A percentile compares a stretch with the other conserved stretches of the same genome.
Conservation (phyloP, 148 eudicot species). For the Fagopyrum tataricum region DNA sequence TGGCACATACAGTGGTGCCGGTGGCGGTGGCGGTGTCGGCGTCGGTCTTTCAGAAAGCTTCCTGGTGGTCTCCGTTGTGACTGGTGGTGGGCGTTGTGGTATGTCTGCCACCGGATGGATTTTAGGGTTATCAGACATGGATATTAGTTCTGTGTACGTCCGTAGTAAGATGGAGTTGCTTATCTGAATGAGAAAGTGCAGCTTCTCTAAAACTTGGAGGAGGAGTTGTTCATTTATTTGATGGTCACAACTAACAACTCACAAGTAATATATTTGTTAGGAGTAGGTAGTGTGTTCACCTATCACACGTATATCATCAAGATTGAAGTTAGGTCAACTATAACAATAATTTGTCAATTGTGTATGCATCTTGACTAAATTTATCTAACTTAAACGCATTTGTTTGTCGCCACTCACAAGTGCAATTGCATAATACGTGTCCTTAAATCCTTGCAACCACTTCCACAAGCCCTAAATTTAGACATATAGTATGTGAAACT, state of each 20-base stretch:
- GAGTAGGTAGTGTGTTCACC: conserved; percentile 7
- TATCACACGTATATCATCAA: not conserved
- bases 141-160: not conserved
- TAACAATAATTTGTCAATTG: not conserved
- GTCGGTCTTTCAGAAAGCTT: not conserved
- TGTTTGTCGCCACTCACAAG: not conserved
- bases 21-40: not conserved
- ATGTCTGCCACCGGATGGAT: conserved; percentile 12
- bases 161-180: too few species aligned
- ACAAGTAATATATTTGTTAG: not conserved
- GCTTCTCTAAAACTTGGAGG: not conserved
- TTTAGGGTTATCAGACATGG: conserved; percentile 8
- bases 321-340: not conserved
- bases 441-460: too few species aligned
- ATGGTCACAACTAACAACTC: not conserved
- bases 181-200: not conserved
- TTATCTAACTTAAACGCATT: not conserved
- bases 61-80: not conserved
- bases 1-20: not conserved
- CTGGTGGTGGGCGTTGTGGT: too few species aligned
- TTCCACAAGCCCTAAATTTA: too few species aligned
- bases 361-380: not conserved
- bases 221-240: not conserved
- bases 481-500: too few species aligned
- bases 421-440: not conserved